Base-by-base conservation (phyloP, 2,329 filamentous ascomycete genomes). In the Xylaria sp. region DNA sequence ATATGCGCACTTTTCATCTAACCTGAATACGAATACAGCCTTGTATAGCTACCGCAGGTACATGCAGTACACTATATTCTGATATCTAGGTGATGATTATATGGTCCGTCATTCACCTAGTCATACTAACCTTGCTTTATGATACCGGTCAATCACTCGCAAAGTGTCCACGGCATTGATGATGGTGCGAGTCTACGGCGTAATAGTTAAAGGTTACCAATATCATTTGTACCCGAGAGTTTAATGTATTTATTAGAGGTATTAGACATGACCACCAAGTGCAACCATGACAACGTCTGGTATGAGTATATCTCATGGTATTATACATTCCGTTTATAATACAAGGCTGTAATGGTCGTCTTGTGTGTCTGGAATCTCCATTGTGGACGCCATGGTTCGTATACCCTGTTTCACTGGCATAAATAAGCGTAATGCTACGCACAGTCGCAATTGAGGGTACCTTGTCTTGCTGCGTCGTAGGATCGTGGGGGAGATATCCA, bases 241-340 rank as follows among this genome's bases (percentile, higher is more conserved):
- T 17, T 20, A 17, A 17, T 15, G 28, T 9, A 17, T 20, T 42
- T 3, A 20, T 6, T 10, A 17, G n/a, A n/a, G n/a, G n/a, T n/a
- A n/a, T 40, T 7, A n/a, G 2, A 61, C 13, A 17, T 26, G 6
- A 5, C 15, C 46, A 28, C 23, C 10, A 17, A 38, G 11, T 42
- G 4, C 20, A 44, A 26, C 36, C 9, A 6, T 38, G 20, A 6
- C 28, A 20, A 23, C 15, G 26, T 44, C n/a, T 33, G 20, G 26
- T 31, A 5, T 49, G 31, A 40, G n/a, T 61, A 38, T 63, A 36
- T 38, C 54, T 42, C 54, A 48, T 58, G 3, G 7, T 59, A 11
- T 59, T 56, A 36, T 60, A 59, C 56, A 60, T 60, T 42, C 17
- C 28, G 20, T 57, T 49, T 17, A 54, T 57, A 36, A 26, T 49